A percentile compares a stretch with the other conserved stretches of the same genome.
These are phyloP conservation scores for Dioscorea zingiberensis DNA, from an alignment of 106 monocot genomes.

Conservation along the genomic window DNA sequence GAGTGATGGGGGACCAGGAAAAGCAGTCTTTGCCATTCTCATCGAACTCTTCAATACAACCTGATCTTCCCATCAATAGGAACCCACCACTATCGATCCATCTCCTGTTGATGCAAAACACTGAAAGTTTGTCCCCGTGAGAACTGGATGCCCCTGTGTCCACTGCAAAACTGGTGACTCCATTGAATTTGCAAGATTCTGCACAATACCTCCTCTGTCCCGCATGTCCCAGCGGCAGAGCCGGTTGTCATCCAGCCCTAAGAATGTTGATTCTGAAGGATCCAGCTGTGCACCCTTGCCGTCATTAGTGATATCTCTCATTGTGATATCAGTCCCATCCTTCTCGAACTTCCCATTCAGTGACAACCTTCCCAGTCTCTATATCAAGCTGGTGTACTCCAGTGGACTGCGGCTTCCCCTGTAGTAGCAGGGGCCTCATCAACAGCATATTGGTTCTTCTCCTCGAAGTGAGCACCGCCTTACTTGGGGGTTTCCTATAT, in stretches of 20 bases:
- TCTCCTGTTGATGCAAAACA: constrained; percentile 90
- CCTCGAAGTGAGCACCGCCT: constrained; percentile 79
- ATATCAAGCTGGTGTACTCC: constrained; percentile 80
- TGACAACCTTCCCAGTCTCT: constrained; percentile 79
- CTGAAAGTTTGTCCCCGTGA: constrained; percentile 86
- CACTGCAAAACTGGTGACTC: constrained; percentile 68
- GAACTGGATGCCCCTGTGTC: constrained; percentile 92
- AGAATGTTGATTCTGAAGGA: constrained; percentile 74
- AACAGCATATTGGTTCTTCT: constrained; percentile 86
- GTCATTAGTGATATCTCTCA: constrained; percentile 86
- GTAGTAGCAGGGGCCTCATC: constrained; percentile 60
- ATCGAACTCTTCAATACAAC: constrained; percentile 76
- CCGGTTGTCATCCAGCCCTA: constrained; percentile 82
- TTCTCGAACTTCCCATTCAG: constrained; percentile 87
- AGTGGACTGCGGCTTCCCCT: constrained; percentile 52
- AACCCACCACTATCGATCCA: constrained; percentile 85
- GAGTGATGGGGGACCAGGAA: constrained; percentile 73
- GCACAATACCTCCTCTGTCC: constrained; percentile 69
- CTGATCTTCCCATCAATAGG: constrained; percentile 88
- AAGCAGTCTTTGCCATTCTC: constrained; percentile 95
- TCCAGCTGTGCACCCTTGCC: constrained; percentile 78
- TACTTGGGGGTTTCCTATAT: constrained; percentile 57
- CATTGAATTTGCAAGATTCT: constrained; percentile 40
- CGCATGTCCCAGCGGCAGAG: constrained; percentile 93
- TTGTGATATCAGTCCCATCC: constrained; percentile 73